Evolutionary conservation across 2,329 filamentous ascomycete genomes (phyloP), one percentile per base, ranked within the genome.

Genomic region (Grosmannia penicillata): DNA sequence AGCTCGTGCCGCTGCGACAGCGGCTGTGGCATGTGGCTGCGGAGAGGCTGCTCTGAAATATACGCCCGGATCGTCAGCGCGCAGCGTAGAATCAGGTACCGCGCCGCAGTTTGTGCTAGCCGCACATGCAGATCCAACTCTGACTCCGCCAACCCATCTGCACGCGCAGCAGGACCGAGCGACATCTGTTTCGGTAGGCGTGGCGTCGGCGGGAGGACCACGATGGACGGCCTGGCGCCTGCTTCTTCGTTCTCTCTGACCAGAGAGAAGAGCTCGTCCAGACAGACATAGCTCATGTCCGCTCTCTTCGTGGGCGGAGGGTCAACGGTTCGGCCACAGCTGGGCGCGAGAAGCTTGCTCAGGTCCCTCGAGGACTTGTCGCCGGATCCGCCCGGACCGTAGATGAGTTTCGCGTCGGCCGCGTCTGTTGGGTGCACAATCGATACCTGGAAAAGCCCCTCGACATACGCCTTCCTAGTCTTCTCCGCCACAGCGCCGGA

Each of bases 11-110:
- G 72, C 51, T 94, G 83, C 8, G 75, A 78, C 6, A 84, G 65
- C 1, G 89, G 89, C 54, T 91, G 83, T 5, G 91, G 91, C 76
- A 93, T 91, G 36, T 78, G 72, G 0, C 91, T 87, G 13, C 91
- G 71, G 17, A 98, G 64, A 1, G 89, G 87, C 53, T 95, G 89
- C 55, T 98, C 91, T 4, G 86, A 82, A 33, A 93, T 78, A 53
- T 93, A 96, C 1, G 78, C 68, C 40, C 84, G 78, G n/a, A 96
- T 60, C 0, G 83, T 78, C 14, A 94, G 64, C 0, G 82, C 85
- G 11, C 82, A 76, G 3, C 91, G 77, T 2, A 94, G 63, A 32
- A 96, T 79, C 3, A 96, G 67, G 50, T 84, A 89, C 0, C 85
- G 85, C 0, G 83, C 79, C 1, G 79, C 74, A 4, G 80, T 80